A percentile compares a stretch with the other conserved stretches of the same genome.
Evolutionary conservation across 2,329 filamentous ascomycete genomes (phyloP).

Genomic region (Ascochyta koolunga): DNA sequence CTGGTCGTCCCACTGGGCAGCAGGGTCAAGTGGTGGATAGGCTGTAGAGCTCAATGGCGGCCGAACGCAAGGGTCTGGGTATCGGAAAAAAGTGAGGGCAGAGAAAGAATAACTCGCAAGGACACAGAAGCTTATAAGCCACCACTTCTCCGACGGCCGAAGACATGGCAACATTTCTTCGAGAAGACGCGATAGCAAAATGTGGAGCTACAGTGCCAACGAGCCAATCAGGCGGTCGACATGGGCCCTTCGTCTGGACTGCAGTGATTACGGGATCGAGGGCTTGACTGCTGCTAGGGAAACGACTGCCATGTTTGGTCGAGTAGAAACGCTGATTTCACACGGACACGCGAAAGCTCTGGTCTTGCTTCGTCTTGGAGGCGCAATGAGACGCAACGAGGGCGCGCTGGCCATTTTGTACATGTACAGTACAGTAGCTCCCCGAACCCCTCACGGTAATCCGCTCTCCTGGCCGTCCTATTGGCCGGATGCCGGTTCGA

Average conservation of each 20-base stretch:
- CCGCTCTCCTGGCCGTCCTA: slow-evolving; percentile 10
- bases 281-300: background rate
- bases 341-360: background rate
- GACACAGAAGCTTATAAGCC: slow-evolving; percentile 20
- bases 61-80: background rate
- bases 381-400: background rate
- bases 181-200: slow-evolving; percentile 14
- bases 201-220: background rate
- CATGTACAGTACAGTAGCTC: too few species aligned
- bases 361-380: background rate
- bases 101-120: too few species aligned
- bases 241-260: slow-evolving; percentile 22
- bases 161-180: slow-evolving; percentile 27
- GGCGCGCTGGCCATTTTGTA: slow-evolving; percentile 7
- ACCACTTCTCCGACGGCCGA: slow-evolving; percentile 9
- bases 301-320: slow-evolving; percentile 18
- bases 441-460: background rate
- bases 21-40: background rate
- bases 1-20: background rate
- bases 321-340: slow-evolving; percentile 11
- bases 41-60: slow-evolving; percentile 19
- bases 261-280: slow-evolving; percentile 30
- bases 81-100: slow-evolving; percentile 12
- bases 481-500: background rate
- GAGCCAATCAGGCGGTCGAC: slow-evolving; percentile 24